Percentiles rank a stretch among this genome's conserved stretches.
These are phyloP conservation scores for Cutaneotrichosporon mucoides DNA, from an alignment of 1,284 basidiomycete species.

Conservation along the genomic window DNA sequence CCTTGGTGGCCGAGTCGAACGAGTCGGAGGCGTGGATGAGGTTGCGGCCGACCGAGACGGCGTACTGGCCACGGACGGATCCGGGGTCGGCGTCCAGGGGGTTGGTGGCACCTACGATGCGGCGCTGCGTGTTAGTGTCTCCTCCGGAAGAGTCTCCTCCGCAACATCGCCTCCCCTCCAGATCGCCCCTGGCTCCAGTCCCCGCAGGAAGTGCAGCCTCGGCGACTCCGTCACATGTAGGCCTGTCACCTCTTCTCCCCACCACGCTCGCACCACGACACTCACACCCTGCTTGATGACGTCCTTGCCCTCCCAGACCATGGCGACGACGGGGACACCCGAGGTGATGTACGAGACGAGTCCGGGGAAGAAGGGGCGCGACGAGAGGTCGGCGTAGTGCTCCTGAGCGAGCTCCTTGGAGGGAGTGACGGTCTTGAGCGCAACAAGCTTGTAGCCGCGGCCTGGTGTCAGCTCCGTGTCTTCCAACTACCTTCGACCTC, in stretches of 20 bases:
- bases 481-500: too few relatives aligned
- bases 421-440: constrained; percentile 44
- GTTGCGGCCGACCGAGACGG: constrained; percentile 49
- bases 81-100: constrained; percentile 28
- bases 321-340: constrained; percentile 44
- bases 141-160: too few relatives aligned
- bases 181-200: too few relatives aligned
- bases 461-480: constrained; percentile 17
- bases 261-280: not conserved
- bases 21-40: constrained; percentile 53
- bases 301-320: constrained; percentile 39
- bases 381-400: constrained; percentile 44
- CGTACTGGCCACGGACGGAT: constrained; percentile 44
- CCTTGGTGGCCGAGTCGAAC: constrained; percentile 52
- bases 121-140: constrained; percentile 23
- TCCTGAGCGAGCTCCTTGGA: constrained; percentile 43
- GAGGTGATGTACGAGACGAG: constrained; percentile 48
- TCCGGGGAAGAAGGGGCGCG: constrained; percentile 42
- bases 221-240: too few relatives aligned
- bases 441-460: constrained; percentile 47
- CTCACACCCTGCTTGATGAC: constrained; percentile 45
- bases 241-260: too few relatives aligned
- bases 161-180: too few relatives aligned
- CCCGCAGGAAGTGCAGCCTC: too few relatives aligned
- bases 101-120: constrained; percentile 47